phyloP scores from a whole-genome alignment of 2,329 filamentous ascomycete species.

The Cytospora schulzeri region DNA sequence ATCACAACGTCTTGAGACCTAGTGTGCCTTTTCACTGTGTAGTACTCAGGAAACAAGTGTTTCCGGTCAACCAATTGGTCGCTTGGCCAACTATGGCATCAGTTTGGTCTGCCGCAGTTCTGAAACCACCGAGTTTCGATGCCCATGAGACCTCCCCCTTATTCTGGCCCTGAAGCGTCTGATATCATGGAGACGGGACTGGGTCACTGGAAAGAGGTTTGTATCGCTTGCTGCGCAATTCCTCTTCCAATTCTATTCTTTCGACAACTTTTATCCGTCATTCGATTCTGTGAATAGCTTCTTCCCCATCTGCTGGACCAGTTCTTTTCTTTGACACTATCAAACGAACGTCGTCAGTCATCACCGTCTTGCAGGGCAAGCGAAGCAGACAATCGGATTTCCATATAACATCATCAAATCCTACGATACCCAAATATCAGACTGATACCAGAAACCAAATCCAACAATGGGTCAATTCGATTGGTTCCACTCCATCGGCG shows the following conservation, averaged over 20 bases:
- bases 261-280: slow-evolving; percentile 23
- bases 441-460: background rate
- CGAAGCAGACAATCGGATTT: slow-evolving; percentile 17
- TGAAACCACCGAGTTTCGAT: slow-evolving; percentile 47
- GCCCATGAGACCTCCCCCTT: slow-evolving; percentile 16
- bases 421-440: slow-evolving; percentile 1
- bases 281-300: slow-evolving; percentile 16
- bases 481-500: slow-evolving; percentile 59
- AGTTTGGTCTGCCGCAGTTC: slow-evolving; percentile 46
- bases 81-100: slow-evolving; percentile 35
- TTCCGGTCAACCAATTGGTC: slow-evolving; percentile 25
- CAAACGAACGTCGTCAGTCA: background rate
- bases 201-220: background rate
- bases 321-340: slow-evolving; percentile 22
- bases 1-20: background rate
- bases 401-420: too few species aligned
- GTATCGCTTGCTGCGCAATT: slow-evolving; percentile 6
- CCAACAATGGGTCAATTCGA: slow-evolving; percentile 56
- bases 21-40: background rate
- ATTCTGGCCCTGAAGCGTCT: background rate
- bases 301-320: slow-evolving; percentile 27
- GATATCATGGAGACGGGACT: background rate
- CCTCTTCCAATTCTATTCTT: slow-evolving; percentile 22
- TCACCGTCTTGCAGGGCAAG: slow-evolving; percentile 27
- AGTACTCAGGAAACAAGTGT: slow-evolving; percentile 5